phyloP scores from a whole-genome alignment of 768 basidiomycete genomes.

The Russula olivacea region DNA sequence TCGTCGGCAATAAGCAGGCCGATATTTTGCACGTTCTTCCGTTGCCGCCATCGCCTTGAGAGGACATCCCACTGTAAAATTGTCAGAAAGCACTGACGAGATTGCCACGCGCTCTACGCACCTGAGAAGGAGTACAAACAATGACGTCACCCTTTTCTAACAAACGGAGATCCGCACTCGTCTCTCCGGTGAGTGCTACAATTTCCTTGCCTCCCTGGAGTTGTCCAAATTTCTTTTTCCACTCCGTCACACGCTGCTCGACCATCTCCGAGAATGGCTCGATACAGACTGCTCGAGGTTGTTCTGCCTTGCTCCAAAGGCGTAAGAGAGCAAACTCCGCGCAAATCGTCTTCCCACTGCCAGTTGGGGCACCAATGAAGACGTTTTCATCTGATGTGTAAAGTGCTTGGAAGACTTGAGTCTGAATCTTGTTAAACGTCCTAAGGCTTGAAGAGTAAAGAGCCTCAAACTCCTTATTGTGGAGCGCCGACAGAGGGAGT shows the following conservation, averaged over 20 bases:
- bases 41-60: conserved; percentile 91
- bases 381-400: conserved; percentile 96
- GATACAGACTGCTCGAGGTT: conserved; percentile 84
- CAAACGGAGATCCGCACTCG: conserved; percentile 82
- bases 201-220: conserved; percentile 93
- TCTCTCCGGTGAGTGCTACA: conserved; percentile 89
- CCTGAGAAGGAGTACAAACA: conserved; percentile 89
- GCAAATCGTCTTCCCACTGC: conserved; percentile 95
- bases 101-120: conserved; percentile 33
- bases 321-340: conserved; percentile 93
- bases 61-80: conserved; percentile 81
- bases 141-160: conserved; percentile 90
- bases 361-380: conserved; percentile 94
- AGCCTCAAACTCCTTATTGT: conserved; percentile 87
- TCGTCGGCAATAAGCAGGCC: conserved; percentile 94
- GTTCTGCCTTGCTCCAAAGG: conserved; percentile 86
- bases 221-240: conserved; percentile 75
- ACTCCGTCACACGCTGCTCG: conserved; percentile 81
- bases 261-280: conserved; percentile 99
- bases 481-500: conserved; percentile 83
- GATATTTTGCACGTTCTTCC: conserved; percentile 93
- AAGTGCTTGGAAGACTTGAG: conserved; percentile 96
- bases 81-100: conserved; percentile 6
- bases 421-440: conserved; percentile 98
- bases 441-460: conserved; percentile 77